Base-by-base conservation (phyloP, 208 protist species). In the Wallacemonas sp. region DNA sequence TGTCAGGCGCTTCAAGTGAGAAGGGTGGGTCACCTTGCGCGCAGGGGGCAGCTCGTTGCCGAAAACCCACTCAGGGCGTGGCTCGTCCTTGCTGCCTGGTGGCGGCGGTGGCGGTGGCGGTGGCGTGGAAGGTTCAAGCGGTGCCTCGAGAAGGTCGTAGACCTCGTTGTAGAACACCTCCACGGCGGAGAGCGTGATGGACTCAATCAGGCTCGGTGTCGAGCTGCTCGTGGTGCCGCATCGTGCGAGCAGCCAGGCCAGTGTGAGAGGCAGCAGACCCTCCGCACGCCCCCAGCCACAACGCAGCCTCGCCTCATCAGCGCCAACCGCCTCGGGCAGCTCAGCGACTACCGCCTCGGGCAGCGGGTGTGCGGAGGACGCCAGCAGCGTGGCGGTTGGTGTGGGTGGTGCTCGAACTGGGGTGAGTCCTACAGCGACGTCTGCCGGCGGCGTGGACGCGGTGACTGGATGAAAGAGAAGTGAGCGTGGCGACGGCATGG, bases 101-200 rank as follows among this genome's bases (percentile, higher is more conserved):
- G 19, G 24, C 2, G 15, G 26, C 8, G 54, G 17, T 1, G 39
- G 28, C 17, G 61, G 21, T 2, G 33, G 12, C 11, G 39, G 17
- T 11, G 66, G 30, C 0, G 56, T 30, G n/a, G n/a, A n/a, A n/a
- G n/a, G n/a, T n/a, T n/a, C 36, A 14, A 41, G 36, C 8, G 64
- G 65, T 5, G 33, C 26, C 4, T 60, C 72, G 30, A 84, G 66
- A 12, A 84, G 54, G 28, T 84, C 78, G 54, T 72, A 79, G 2
- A 77, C 60, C 27, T 62, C 68, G n/a, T 77, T 70, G 51, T 77
- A 70, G 69, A 80, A 79, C 33, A 84, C 72, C 46, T 84, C 78
- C 34, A 69, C 75, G 59, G 71, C 77, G n/a, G 72, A 76, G 19
- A 79, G 61, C 24, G 46, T 33, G 15, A 83, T 24, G 36, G 68